A percentile compares a stretch with the other conserved stretches of the same genome.
phyloP scores from a whole-genome alignment of 331 rosid species.

The Quercus phellos region DNA sequence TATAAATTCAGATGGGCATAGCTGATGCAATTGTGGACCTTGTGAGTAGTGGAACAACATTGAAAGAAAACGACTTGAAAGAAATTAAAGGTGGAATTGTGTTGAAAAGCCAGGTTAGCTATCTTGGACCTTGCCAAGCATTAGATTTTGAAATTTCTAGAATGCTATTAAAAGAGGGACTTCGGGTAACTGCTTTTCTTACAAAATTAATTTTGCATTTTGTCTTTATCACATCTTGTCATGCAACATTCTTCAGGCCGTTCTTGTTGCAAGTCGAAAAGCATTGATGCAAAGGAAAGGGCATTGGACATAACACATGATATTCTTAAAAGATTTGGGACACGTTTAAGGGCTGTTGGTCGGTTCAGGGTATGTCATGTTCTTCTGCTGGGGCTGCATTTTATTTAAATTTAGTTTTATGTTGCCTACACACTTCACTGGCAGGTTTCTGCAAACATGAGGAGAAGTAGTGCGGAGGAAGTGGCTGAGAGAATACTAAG shows the following conservation, averaged over 20 bases:
- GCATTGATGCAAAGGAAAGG: conserved; percentile 64
- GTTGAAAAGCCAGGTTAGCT: conserved; percentile 81
- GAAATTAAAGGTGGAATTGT: conserved; percentile 88
- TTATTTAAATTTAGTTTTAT: conserved; percentile 5
- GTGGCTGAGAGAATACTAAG: conserved; percentile 83
- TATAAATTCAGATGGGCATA: conserved; percentile 70
- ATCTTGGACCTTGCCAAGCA: conserved; percentile 7
- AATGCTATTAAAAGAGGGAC: not conserved
- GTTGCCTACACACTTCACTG: conserved; percentile 14
- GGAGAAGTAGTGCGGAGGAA: conserved; percentile 80
- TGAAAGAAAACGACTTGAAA: conserved; percentile 83
- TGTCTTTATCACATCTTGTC: conserved; percentile 21
- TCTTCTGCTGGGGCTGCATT: not conserved
- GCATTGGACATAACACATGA: conserved; percentile 80
- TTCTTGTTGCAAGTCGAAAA: conserved; percentile 83
- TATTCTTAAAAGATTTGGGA: conserved; percentile 91
- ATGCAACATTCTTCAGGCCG: conserved; percentile 58
- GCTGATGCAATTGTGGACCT: conserved; percentile 99
- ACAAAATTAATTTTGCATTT: not conserved
- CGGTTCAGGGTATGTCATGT: conserved; percentile 66
- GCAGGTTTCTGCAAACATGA: conserved; percentile 90
- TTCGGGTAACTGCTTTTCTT: not conserved
- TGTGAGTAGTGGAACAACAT: conserved; percentile 87
- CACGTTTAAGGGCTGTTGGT: conserved; percentile 77
- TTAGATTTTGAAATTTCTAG: conserved; percentile 4